Evolutionary conservation across 768 basidiomycete genomes (phyloP), one percentile per base, ranked within the genome.

Genomic region (Punctularia strigosozonata): DNA sequence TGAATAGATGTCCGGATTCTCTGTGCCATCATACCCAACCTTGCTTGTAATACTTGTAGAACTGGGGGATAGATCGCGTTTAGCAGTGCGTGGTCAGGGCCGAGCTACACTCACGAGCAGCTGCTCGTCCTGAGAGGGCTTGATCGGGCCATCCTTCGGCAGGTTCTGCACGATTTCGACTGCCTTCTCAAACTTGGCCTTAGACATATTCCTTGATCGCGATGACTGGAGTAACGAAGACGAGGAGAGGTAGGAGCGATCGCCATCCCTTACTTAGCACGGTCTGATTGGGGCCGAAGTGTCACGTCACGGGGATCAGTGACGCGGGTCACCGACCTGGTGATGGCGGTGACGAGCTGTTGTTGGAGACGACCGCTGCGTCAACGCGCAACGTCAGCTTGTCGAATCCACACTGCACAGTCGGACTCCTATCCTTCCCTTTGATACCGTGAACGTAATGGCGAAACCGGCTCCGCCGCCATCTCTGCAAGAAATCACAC

Each of bases 31-130:
- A 30, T 10, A 30, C 28, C 33, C 18, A 13, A 82, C 89, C 88
- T 70, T 94, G 91, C 72, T 98, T 99, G 75, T 68, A 97, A 59
- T 80, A 75, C 49, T 69, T 71, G 69, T 98, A 99, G 70, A 95
- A 95, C 92, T 97, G 51, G 15, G 31, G 28, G 42, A 43, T 21
- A 23, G 37, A 43, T 15, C 42, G 21, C 12, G 28, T 25, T 25
- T 38, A 19, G 23, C 15, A 34, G 12, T 13, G 26, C 21, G 22
- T 18, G 44, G 43, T 35, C 33, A 38, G 36, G 43, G 14, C 25
- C 30, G 45, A 18, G 28, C 7, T 31, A n/a, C 25, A 64, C 84
- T 56, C 58, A 91, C 92, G 50, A 63, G 66, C 48, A 97, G 83
- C 66, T 87, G 72, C 41, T 87, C 80, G 8, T 80, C 79, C 46